Percentiles rank a stretch among this genome's conserved stretches.
phyloP scores from a whole-genome alignment of 306 rosid species.

The Vigna unguiculata region DNA sequence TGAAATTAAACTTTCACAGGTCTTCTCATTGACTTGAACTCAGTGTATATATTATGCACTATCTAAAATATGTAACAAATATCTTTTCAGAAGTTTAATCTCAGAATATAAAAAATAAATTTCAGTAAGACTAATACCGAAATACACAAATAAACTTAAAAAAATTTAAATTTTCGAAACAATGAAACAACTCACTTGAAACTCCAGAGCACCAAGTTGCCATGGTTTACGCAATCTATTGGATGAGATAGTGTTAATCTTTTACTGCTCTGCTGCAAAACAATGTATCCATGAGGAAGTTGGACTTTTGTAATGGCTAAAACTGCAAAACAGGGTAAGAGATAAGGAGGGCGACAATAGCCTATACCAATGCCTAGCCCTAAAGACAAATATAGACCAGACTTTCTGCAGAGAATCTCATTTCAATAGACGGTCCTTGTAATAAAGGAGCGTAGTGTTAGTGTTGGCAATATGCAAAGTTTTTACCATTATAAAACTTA shows the following conservation, averaged over 20 bases:
- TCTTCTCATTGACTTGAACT: not conserved
- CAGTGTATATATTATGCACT: too few relatives aligned
- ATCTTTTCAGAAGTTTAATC: too few relatives aligned
- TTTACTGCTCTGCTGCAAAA: not conserved
- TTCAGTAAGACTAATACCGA: not conserved
- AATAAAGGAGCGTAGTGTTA: not conserved
- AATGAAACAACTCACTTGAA: not conserved
- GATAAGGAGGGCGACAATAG: conserved; percentile 9
- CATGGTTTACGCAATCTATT: not conserved
- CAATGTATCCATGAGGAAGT: conserved; percentile 5
- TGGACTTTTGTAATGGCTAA: not conserved
- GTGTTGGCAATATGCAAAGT: conserved; percentile 28
- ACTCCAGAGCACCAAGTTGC: not conserved
- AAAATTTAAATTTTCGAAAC: not conserved
- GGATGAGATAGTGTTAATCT: not conserved
- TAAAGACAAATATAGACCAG: conserved; percentile 29
- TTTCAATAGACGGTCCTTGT: not conserved
- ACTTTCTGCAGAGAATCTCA: conserved; percentile 28
- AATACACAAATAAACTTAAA: not conserved
- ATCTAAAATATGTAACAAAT: not conserved
- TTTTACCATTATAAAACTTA: not conserved
- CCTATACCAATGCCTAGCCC: conserved; percentile 23
- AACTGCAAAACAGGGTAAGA: not conserved
- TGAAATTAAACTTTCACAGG: not conserved
- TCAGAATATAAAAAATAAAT: not conserved